Conservation (phyloP, 2,329 filamentous ascomycete genomes). For the Ophiostoma piceae region DNA sequence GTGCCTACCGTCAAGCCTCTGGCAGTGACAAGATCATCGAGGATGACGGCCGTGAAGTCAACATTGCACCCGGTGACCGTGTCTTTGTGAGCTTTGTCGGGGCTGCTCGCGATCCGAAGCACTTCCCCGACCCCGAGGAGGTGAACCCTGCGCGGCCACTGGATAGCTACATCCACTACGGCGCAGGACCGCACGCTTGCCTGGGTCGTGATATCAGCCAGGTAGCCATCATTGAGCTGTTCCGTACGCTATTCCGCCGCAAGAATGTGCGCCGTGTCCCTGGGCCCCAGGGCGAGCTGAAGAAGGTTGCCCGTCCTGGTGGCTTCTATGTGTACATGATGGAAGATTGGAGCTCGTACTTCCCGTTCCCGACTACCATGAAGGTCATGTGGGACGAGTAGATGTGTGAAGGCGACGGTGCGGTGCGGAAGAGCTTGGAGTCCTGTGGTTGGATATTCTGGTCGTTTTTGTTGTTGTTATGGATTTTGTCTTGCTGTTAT, state of each 20-base stretch:
- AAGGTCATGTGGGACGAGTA: conserved; percentile 48
- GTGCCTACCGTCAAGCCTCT: conserved; percentile 54
- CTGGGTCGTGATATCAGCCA: conserved; percentile 57
- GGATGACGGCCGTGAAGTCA: conserved; percentile 48
- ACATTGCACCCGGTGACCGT: conserved; percentile 51
- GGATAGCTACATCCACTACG: conserved; percentile 60
- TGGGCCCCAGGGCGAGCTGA: conserved; percentile 61
- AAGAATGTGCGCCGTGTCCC: conserved; percentile 56
- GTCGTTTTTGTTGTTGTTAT: not conserved
- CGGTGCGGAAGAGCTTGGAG: not conserved
- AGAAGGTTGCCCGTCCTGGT: conserved; percentile 54
- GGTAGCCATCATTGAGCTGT: conserved; percentile 60
- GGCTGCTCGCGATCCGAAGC: conserved; percentile 50
- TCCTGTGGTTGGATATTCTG: not conserved
- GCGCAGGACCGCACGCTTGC: conserved; percentile 57
- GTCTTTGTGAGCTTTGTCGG: conserved; percentile 59
- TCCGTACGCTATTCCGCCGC: conserved; percentile 59
- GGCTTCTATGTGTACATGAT: conserved; percentile 59
- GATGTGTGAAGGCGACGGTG: not conserved
- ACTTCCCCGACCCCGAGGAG: conserved; percentile 57
- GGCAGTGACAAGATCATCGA: conserved; percentile 43
- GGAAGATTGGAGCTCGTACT: conserved; percentile 55
- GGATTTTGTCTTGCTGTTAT: no score
- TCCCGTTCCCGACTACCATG: conserved; percentile 49
- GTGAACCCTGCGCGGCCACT: conserved; percentile 61